These are phyloP conservation scores for Podila epigama DNA, from an alignment of 192 early-diverging fungal species.

Conservation along the genomic window DNA sequence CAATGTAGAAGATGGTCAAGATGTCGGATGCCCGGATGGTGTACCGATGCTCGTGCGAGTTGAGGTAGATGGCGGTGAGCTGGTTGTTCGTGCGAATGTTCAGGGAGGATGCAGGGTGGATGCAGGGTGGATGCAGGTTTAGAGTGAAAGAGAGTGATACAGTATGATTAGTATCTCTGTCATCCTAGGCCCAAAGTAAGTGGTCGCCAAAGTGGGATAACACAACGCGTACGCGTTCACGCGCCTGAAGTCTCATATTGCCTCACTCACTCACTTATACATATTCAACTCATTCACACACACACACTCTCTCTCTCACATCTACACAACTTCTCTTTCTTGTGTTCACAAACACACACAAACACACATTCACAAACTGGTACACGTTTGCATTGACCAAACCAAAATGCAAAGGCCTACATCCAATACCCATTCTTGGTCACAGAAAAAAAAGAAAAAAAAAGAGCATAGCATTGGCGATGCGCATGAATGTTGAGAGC, in stretches of 20 bases:
- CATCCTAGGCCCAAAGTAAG: no score
- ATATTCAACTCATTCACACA: no score
- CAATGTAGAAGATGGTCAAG: slow-evolving; percentile 19
- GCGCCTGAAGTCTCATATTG: no score
- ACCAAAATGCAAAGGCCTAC: neutral
- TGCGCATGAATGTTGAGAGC: neutral
- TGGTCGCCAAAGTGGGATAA: no score
- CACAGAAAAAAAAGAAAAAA: neutral
- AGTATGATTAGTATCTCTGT: no score
- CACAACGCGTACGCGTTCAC: no score
- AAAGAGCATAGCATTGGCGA: neutral
- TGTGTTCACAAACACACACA: no score
- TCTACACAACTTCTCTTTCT: no score
- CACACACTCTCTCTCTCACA: no score
- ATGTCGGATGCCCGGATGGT: slow-evolving; percentile 23
- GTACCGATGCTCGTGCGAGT: slow-evolving; percentile 29
- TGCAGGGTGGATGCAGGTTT: neutral
- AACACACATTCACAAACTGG: no score
- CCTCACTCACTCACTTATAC: no score
- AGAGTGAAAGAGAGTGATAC: neutral
- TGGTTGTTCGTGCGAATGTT: neutral
- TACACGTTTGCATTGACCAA: no score
- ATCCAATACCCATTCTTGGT: neutral
- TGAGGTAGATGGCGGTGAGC: slow-evolving; percentile 16
- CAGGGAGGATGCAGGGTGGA: neutral